phyloP scores from a whole-genome alignment of 1,139 yeast genomes.

The Hansenula lynferdii region DNA sequence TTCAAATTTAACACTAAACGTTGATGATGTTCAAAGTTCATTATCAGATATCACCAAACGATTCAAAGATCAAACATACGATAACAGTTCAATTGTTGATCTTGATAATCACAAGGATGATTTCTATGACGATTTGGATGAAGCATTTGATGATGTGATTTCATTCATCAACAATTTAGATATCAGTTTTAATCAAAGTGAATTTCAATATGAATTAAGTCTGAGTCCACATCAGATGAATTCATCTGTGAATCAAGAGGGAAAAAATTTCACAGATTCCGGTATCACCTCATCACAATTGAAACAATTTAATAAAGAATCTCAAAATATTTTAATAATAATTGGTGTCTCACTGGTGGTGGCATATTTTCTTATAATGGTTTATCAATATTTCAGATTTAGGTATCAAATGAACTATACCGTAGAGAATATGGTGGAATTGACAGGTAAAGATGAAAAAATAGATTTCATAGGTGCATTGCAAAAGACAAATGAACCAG shows the following conservation, averaged over 20 bases:
- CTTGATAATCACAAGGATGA: not conserved
- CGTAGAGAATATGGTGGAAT: constrained; percentile 2
- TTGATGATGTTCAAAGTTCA: constrained; percentile 1
- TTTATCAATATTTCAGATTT: constrained; percentile 8
- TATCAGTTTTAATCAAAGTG: not conserved
- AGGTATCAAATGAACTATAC: constrained; percentile 5
- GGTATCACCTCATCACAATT: too few relatives aligned
- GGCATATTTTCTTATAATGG: constrained; percentile 3
- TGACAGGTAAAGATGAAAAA: not conserved
- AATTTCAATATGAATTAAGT: not conserved
- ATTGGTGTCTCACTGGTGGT: constrained; percentile 1
- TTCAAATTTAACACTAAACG: constrained; percentile 6
- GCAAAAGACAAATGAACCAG: constrained; percentile 1
- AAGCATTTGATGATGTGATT: constrained; percentile 7
- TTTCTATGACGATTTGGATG: constrained; percentile 3
- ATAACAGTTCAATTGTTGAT: not conserved
- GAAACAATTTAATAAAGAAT: not conserved
- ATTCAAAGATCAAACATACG: not conserved
- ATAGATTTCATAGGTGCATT: constrained; percentile 3
- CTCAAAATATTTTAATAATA: not conserved
- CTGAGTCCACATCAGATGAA: not conserved
- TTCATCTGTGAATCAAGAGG: not conserved
- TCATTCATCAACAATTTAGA: not conserved
- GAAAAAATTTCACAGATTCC: too few relatives aligned
- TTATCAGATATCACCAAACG: not conserved